Percentiles rank a stretch among this genome's conserved stretches.
phyloP scores from a whole-genome alignment of 2,329 filamentous ascomycete genomes.

The Colletotrichum agaves region DNA sequence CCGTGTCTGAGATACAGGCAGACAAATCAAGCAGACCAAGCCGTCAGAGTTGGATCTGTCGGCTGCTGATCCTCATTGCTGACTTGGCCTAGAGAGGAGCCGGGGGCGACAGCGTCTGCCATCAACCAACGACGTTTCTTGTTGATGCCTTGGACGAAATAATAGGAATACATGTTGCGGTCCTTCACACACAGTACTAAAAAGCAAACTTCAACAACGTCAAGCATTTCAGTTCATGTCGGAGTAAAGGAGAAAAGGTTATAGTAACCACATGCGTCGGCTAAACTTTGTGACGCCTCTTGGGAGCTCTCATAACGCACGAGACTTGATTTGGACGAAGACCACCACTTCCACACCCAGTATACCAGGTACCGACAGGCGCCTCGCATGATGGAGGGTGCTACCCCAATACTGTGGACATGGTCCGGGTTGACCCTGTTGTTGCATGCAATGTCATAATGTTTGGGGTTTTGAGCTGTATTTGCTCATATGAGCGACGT shows the following conservation, averaged over 20 bases:
- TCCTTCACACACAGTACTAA: not conserved
- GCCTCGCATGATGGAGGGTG: too few species aligned
- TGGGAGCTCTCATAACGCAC: constrained; percentile 1
- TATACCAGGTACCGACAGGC: not conserved
- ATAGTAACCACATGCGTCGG: constrained; percentile 21
- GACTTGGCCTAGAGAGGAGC: not conserved
- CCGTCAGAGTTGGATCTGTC: too few species aligned
- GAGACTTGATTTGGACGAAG: not conserved
- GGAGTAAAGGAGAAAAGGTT: constrained; percentile 23
- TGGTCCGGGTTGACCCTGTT: too few species aligned
- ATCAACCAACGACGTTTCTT: not conserved
- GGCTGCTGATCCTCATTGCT: not conserved
- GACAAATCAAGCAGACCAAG: too few species aligned
- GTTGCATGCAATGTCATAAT: too few species aligned
- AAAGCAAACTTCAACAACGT: too few species aligned
- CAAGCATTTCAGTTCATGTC: not conserved
- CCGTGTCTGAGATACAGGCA: too few species aligned
- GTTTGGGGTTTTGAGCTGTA: too few species aligned
- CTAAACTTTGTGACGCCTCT: not conserved
- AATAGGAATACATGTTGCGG: too few species aligned
- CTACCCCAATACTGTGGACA: too few species aligned
- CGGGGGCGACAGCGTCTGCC: not conserved
- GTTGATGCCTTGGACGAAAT: too few species aligned
- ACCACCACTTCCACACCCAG: not conserved
- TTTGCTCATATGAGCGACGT: too few species aligned